A percentile compares a stretch with the other conserved stretches of the same genome.
phyloP scores from a whole-genome alignment of 257 asterid genomes.

The Orobanche coerulescens region DNA sequence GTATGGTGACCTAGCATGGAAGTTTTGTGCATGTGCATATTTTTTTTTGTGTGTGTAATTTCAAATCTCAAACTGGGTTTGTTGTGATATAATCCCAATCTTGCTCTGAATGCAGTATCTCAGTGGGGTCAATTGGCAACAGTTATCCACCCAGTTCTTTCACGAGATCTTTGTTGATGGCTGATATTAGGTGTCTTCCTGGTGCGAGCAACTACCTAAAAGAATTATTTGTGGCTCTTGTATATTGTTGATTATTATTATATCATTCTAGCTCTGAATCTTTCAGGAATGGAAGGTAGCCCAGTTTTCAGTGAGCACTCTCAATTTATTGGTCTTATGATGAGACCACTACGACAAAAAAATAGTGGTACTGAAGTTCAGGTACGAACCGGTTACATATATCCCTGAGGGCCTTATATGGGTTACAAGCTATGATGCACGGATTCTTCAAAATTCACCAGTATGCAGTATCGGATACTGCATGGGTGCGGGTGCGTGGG shows the following conservation, averaged over 20 bases:
- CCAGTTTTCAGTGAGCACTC: conserved; percentile 78
- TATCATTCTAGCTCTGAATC: conserved; percentile 24
- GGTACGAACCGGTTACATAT: conserved; percentile 36
- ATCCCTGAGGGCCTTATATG: conserved; percentile 10
- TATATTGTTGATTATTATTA: conserved; percentile 26
- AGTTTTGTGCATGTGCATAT: too few relatives aligned
- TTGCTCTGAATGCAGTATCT: conserved; percentile 46
- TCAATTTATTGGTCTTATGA: conserved; percentile 68
- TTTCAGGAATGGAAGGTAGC: conserved; percentile 97
- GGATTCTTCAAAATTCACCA: too few relatives aligned
- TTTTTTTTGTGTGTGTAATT: not conserved
- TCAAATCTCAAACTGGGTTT: conserved; percentile 9
- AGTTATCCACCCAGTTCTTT: conserved; percentile 63
- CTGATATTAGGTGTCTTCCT: conserved; percentile 96
- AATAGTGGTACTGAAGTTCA: conserved; percentile 90
- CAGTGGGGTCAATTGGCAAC: conserved; percentile 88
- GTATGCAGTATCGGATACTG: too few relatives aligned
- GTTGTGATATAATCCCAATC: conserved; percentile 12
- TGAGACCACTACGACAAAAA: conserved; percentile 79
- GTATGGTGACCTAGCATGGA: too few relatives aligned
- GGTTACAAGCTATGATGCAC: not conserved
- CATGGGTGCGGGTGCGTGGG: too few relatives aligned
- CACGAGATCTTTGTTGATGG: conserved; percentile 66
- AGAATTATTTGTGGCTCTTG: conserved; percentile 19
- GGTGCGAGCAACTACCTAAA: conserved; percentile 48